Conservation (phyloP, 352 stramenopile genomes). For the Pythium sukuiense region DNA sequence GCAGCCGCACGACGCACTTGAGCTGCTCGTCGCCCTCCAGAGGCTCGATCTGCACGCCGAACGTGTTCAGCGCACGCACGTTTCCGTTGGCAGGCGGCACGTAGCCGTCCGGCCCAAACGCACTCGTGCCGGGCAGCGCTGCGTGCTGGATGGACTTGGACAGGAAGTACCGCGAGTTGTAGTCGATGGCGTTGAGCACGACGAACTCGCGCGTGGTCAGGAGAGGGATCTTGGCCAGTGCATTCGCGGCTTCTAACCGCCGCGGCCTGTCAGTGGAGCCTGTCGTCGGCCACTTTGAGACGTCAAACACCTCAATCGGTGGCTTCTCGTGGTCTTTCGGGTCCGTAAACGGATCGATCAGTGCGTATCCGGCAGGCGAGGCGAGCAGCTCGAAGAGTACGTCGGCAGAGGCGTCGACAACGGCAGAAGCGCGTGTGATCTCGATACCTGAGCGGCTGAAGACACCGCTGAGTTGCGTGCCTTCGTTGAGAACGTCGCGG, state of each 20-base stretch:
- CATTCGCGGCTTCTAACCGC: slow-evolving; percentile 28
- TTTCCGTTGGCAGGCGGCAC: slow-evolving; percentile 2
- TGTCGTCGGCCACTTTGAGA: slow-evolving; percentile 20
- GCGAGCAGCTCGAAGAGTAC: slow-evolving; percentile 33
- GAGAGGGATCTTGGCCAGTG: slow-evolving; percentile 24
- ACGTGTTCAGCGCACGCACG: slow-evolving; percentile 27
- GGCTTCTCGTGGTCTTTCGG: slow-evolving; percentile 30
- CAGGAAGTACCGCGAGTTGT: slow-evolving; percentile 4
- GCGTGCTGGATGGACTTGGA: slow-evolving; percentile 32
- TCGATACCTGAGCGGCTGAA: slow-evolving; percentile 14
- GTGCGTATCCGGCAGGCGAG: slow-evolving; percentile 27
- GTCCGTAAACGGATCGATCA: slow-evolving; percentile 38
- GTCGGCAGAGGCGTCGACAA: slow-evolving; percentile 25
- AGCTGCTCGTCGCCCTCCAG: slow-evolving; percentile 5
- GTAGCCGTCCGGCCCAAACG: not conserved
- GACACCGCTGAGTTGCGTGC: slow-evolving; percentile 25
- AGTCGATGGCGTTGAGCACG: slow-evolving; percentile 34
- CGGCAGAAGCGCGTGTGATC: slow-evolving; percentile 24
- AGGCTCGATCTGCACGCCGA: slow-evolving; percentile 18
- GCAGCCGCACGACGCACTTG: slow-evolving; percentile 16
- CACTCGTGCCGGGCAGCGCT: slow-evolving; percentile 3
- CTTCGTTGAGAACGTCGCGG: slow-evolving; percentile 18
- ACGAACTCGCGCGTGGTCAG: slow-evolving; percentile 26
- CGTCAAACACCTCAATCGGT: slow-evolving; percentile 29
- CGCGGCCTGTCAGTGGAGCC: no score